These are phyloP conservation scores for Brassica nigra DNA, from an alignment of 345 rosid genomes.

Conservation along the genomic window DNA sequence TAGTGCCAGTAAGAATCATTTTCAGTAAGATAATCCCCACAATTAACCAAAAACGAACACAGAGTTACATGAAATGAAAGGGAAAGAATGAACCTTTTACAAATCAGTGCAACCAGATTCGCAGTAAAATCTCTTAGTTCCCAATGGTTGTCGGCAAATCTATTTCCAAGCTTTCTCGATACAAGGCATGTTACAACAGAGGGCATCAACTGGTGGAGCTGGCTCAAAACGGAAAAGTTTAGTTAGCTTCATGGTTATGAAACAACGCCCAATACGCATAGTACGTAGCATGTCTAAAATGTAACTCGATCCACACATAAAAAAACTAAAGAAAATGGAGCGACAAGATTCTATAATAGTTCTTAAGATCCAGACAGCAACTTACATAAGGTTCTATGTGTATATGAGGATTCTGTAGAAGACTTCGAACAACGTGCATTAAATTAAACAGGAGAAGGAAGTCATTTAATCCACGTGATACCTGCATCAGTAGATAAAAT, in stretches of 20 bases:
- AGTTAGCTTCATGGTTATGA: slow-evolving; percentile 19
- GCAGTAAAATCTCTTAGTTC: slow-evolving; percentile 92
- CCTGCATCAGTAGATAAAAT: slow-evolving; percentile 53
- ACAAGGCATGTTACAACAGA: slow-evolving; percentile 97
- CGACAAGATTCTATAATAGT: slow-evolving; percentile 8
- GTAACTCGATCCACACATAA: slow-evolving; percentile 4
- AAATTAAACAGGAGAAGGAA: slow-evolving; percentile 78
- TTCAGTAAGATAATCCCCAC: slow-evolving; percentile 11
- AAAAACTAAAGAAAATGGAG: slow-evolving; percentile 15
- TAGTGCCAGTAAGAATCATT: not conserved
- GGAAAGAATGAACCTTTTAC: slow-evolving; percentile 70
- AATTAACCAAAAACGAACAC: slow-evolving; percentile 13
- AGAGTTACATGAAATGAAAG: slow-evolving; percentile 19
- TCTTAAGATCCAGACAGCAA: slow-evolving; percentile 28
- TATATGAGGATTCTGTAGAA: slow-evolving; percentile 87
- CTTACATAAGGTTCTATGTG: slow-evolving; percentile 95
- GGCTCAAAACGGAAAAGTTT: slow-evolving; percentile 45
- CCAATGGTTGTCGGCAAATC: slow-evolving; percentile 95
- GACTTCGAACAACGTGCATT: slow-evolving; percentile 88
- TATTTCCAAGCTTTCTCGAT: slow-evolving; percentile 88
- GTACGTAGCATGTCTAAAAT: slow-evolving; percentile 5
- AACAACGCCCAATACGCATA: not conserved
- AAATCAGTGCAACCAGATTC: slow-evolving; percentile 75
- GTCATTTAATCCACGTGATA: slow-evolving; percentile 86
- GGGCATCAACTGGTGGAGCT: slow-evolving; percentile 99